Evolutionary conservation across 352 stramenopile species (phyloP), one percentile per base, ranked within the genome.

Genomic region (Phytophthora sp.): DNA sequence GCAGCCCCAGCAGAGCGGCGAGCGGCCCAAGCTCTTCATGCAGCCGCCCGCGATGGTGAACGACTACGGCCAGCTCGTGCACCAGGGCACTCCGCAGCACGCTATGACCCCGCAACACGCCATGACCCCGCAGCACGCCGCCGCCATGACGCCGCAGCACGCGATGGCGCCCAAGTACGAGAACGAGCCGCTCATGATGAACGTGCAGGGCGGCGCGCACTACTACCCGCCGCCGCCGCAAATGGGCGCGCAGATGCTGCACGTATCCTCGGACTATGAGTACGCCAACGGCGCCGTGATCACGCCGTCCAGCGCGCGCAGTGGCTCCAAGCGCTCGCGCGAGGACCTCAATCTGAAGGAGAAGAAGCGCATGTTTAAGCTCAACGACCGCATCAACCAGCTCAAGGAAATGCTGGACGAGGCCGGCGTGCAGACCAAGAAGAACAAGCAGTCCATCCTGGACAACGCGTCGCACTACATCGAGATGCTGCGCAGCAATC

Each of bases 311-410:
- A 57, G 42, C 20, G 50, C 64, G 0, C 65, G 63, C 27, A 73
- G 61, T 20, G 66, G 74, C 52, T 67, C 79, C 12, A 91, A 88
- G 54, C 84, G 84, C 32, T 91, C 79, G 4, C 79, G 86, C 10
- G 82, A 95, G 50, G 86, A 93, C 51, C 70, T 95, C 2, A 95
- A 95, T 50, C 27, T 89, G 9, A 93, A 93, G 70, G 86, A 95
- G 66, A 95, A 95, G 74, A 92, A 92, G 76, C 84, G 86, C 65
- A 93, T 95, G 86, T 93, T 92, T 57, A 95, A 95, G 79, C 78
- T 95, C 4, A 95, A 95, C 49, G 84, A 95, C 54, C 84, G 82
- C 38, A 95, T 95, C 66, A 89, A 77, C 30, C 76, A 90, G 54
- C 72, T 94, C 9, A 93, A 91, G 61, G 64, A 76, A 4, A 54